These are phyloP conservation scores for Neocatenulostroma microsporum DNA, from an alignment of 2,329 filamentous ascomycete genomes.

Conservation along the genomic window DNA sequence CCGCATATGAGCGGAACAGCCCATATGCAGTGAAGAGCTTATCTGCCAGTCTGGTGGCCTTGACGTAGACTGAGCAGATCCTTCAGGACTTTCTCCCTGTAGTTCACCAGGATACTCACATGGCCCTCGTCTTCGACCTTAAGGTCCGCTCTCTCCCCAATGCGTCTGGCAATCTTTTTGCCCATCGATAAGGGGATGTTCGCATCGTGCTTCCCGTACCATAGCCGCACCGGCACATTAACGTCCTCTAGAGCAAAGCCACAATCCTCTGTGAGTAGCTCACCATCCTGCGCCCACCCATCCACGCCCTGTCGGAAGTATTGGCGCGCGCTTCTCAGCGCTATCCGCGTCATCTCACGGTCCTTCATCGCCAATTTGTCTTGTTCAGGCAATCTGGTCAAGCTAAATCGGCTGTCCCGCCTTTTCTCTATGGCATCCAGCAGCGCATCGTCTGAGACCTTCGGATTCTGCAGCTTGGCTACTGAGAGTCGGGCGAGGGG, in stretches of 20 bases:
- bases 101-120: background rate
- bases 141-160: background rate
- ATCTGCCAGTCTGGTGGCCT: too few species aligned
- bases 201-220: slow-evolving; percentile 1
- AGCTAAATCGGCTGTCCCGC: background rate
- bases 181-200: too few species aligned
- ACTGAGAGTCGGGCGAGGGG: too few species aligned
- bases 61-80: too few species aligned
- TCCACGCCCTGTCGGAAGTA: slow-evolving; percentile 2
- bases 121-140: slow-evolving; percentile 1
- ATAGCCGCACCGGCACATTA: background rate
- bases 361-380: background rate
- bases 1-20: too few species aligned
- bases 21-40: too few species aligned
- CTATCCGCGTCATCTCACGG: background rate
- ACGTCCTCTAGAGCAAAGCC: background rate
- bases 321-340: background rate
- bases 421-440: background rate
- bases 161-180: slow-evolving; percentile 2
- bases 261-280: background rate
- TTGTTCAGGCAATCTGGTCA: background rate
- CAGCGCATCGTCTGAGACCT: background rate
- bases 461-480: background rate
- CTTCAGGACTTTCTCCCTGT: background rate
- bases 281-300: background rate